Conservation (phyloP, 495 filamentous ascomycete species). For the Podospora australis region DNA sequence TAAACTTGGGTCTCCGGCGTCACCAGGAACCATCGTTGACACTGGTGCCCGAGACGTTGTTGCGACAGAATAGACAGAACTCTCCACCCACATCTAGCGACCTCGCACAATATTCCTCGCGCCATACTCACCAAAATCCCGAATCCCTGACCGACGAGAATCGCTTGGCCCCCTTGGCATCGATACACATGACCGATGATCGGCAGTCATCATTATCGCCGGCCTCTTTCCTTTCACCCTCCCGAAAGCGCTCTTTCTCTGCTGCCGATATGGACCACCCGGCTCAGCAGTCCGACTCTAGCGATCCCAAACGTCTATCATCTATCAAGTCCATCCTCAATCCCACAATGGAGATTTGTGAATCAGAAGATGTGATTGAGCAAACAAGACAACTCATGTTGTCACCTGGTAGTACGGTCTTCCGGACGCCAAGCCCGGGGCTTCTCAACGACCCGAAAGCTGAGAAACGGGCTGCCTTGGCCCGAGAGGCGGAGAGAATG, state of each 20-base stretch:
- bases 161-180: slow-evolving; percentile 46
- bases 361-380: slow-evolving; percentile 17
- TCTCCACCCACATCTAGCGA: slow-evolving; percentile 31
- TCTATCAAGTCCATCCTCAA: slow-evolving; percentile 82
- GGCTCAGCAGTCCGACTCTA: slow-evolving; percentile 20
- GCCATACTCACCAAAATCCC: slow-evolving; percentile 30
- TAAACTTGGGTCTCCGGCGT: slow-evolving; percentile 55
- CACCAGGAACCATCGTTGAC: slow-evolving; percentile 32
- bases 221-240: slow-evolving; percentile 45
- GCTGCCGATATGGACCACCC: slow-evolving; percentile 44
- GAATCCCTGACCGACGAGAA: slow-evolving; percentile 48
- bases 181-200: slow-evolving; percentile 33
- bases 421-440: slow-evolving; percentile 32
- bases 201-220: slow-evolving; percentile 47
- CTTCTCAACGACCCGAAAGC: slow-evolving; percentile 38
- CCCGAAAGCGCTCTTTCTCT: slow-evolving; percentile 63
- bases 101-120: slow-evolving; percentile 41
- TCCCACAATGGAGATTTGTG: slow-evolving; percentile 32
- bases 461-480: slow-evolving; percentile 59
- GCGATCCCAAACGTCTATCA: slow-evolving; percentile 54
- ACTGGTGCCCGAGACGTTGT: slow-evolving; percentile 42
- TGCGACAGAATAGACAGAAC: slow-evolving; percentile 30
- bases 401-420: slow-evolving; percentile 29
- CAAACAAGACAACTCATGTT: slow-evolving; percentile 24
- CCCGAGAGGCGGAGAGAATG: slow-evolving; percentile 71